Evolutionary conservation across 2,329 filamentous ascomycete genomes (phyloP).

Genomic region (Bisporella sp.): DNA sequence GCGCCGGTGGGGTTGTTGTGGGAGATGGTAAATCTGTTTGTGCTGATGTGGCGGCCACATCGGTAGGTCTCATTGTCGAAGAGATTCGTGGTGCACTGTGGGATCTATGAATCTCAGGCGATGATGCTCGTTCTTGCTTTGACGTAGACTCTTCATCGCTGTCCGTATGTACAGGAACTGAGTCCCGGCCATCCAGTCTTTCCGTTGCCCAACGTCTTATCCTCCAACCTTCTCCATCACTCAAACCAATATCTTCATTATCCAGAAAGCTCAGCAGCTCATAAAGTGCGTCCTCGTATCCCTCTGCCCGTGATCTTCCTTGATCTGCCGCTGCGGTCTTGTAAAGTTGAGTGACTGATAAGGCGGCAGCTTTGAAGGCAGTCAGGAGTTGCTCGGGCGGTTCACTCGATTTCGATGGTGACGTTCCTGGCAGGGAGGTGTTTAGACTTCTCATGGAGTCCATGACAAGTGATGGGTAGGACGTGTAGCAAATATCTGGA

Average conservation of each 20-base stretch:
- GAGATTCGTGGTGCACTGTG: slow-evolving; percentile 33
- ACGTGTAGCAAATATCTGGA: background rate
- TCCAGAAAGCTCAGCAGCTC: slow-evolving; percentile 84
- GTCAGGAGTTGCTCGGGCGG: slow-evolving; percentile 66
- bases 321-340: slow-evolving; percentile 80
- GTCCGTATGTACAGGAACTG: slow-evolving; percentile 46
- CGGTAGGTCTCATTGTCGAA: slow-evolving; percentile 17
- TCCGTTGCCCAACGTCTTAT: slow-evolving; percentile 62
- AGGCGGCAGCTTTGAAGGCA: slow-evolving; percentile 84
- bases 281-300: slow-evolving; percentile 91
- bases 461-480: slow-evolving; percentile 32
- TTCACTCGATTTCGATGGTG: slow-evolving; percentile 37
- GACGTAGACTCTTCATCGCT: slow-evolving; percentile 61
- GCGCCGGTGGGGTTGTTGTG: slow-evolving; percentile 20
- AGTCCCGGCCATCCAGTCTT: slow-evolving; percentile 56
- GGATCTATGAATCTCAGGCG: slow-evolving; percentile 48
- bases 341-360: slow-evolving; percentile 94
- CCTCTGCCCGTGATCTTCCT: slow-evolving; percentile 66
- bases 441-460: slow-evolving; percentile 59
- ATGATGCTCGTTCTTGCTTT: slow-evolving; percentile 50
- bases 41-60: slow-evolving; percentile 28
- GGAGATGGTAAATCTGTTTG: slow-evolving; percentile 10
- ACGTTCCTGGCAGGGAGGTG: slow-evolving; percentile 47
- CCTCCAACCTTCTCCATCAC: slow-evolving; percentile 67
- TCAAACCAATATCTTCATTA: slow-evolving; percentile 68